Evolutionary conservation across 2,329 filamentous ascomycete genomes (phyloP).

Genomic region (Nemania sp.): DNA sequence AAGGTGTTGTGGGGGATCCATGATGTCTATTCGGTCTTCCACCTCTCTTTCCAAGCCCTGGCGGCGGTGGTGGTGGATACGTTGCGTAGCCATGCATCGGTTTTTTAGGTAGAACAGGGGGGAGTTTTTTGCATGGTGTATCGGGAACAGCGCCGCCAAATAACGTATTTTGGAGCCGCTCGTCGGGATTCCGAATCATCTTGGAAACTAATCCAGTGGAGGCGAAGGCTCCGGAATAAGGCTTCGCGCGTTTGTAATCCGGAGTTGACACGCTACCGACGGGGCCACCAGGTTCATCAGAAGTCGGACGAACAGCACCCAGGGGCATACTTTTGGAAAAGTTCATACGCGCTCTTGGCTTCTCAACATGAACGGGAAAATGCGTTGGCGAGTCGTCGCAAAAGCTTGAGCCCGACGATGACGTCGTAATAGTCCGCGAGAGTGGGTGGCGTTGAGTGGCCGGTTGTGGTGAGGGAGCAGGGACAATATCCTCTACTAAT

Average conservation of each 20-base stretch:
- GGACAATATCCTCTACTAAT: slow-evolving; percentile 56
- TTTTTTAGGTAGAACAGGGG: slow-evolving; percentile 19
- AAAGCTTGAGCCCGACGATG: slow-evolving; percentile 79
- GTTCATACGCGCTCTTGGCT: slow-evolving; percentile 52
- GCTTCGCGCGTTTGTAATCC: slow-evolving; percentile 75
- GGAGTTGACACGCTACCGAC: slow-evolving; percentile 67
- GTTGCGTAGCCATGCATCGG: slow-evolving; percentile 70
- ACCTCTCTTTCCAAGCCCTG: slow-evolving; percentile 63
- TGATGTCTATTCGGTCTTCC: slow-evolving; percentile 71
- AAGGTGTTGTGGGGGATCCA: slow-evolving; percentile 79
- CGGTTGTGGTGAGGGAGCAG: slow-evolving; percentile 55
- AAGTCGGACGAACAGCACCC: slow-evolving; percentile 35
- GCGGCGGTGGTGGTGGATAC: slow-evolving; percentile 55
- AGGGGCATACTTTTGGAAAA: slow-evolving; percentile 76
- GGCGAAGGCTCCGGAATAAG: slow-evolving; percentile 82
- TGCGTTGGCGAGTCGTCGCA: slow-evolving; percentile 69
- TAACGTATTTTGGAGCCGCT: slow-evolving; percentile 60
- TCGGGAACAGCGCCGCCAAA: slow-evolving; percentile 72
- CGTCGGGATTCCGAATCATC: slow-evolving; percentile 81
- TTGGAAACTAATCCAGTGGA: slow-evolving; percentile 96
- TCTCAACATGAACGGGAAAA: slow-evolving; percentile 58
- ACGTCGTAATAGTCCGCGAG: slow-evolving; percentile 83
- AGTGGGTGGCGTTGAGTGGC: slow-evolving; percentile 72
- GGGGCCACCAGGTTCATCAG: slow-evolving; percentile 25
- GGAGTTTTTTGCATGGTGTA: slow-evolving; percentile 85